Evolutionary conservation across 1,284 basidiomycete genomes (phyloP).

Genomic region (Marasmius oreades): DNA sequence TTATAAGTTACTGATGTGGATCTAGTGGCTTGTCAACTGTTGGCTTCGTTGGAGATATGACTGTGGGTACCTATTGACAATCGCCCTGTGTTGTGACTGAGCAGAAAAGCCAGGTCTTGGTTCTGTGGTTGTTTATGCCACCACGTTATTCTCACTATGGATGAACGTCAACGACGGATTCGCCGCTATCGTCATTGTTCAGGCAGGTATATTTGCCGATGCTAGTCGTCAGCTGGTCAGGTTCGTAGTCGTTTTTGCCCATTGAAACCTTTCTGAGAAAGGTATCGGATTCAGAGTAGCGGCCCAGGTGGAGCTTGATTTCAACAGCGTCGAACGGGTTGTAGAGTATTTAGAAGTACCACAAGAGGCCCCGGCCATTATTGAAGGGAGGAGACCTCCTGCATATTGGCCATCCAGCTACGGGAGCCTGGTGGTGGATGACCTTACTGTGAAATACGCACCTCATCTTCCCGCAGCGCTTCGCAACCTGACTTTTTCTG

Average conservation of each 20-base stretch:
- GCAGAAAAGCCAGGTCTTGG: slow-evolving; percentile 50
- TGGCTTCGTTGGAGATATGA: slow-evolving; percentile 76
- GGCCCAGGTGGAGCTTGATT: slow-evolving; percentile 69
- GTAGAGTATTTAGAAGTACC: slow-evolving; percentile 77
- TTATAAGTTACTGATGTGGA: slow-evolving; percentile 8
- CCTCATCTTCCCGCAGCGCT: slow-evolving; percentile 73
- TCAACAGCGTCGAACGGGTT: slow-evolving; percentile 81
- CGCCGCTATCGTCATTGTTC: slow-evolving; percentile 78
- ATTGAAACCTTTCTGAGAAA: not conserved
- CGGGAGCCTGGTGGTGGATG: slow-evolving; percentile 54
- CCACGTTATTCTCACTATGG: slow-evolving; percentile 70
- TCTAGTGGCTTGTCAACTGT: slow-evolving; percentile 60
- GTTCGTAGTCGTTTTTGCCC: slow-evolving; percentile 19
- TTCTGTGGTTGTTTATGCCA: slow-evolving; percentile 70
- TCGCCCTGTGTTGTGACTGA: not conserved
- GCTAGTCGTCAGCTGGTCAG: slow-evolving; percentile 66
- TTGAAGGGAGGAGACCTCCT: slow-evolving; percentile 53
- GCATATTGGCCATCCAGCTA: slow-evolving; percentile 76
- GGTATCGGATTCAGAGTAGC: slow-evolving; percentile 39
- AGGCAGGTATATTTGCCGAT: slow-evolving; percentile 67
- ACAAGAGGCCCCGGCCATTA: slow-evolving; percentile 74
- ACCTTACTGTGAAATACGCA: slow-evolving; percentile 72
- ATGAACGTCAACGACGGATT: slow-evolving; percentile 66
- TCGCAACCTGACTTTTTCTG: slow-evolving; percentile 63
- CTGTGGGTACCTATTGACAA: slow-evolving; percentile 32